Percentiles rank a stretch among this genome's conserved stretches.
phyloP scores from a whole-genome alignment of 1,139 yeast genomes.

The Zygosaccharomyces pseudobailii region DNA sequence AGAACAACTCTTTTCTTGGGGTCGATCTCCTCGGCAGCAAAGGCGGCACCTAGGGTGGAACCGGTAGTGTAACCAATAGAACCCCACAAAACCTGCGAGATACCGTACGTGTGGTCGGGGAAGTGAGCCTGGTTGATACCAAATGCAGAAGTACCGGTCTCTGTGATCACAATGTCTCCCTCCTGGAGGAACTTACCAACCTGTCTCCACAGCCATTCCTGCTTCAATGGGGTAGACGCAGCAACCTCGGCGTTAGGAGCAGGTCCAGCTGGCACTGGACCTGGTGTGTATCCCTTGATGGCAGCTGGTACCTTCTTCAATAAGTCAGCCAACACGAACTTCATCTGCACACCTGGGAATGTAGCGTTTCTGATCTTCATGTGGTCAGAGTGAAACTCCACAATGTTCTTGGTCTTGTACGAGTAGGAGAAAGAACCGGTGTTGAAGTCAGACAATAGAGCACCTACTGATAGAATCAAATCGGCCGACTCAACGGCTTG shows the following conservation, averaged over 20 bases:
- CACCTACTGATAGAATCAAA: constrained; percentile 73
- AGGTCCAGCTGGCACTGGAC: constrained; percentile 45
- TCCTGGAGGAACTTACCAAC: constrained; percentile 68
- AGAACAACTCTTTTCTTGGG: constrained; percentile 67
- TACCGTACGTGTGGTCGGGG: constrained; percentile 70
- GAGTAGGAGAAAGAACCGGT: constrained; percentile 85
- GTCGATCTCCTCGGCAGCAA: constrained; percentile 75
- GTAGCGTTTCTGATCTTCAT: constrained; percentile 71
- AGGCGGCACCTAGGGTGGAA: constrained; percentile 77
- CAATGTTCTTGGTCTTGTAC: constrained; percentile 70
- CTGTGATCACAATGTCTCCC: constrained; percentile 78
- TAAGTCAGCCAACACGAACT: constrained; percentile 54
- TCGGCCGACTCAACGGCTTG: constrained; percentile 74
- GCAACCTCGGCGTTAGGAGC: constrained; percentile 42
- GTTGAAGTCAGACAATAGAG: constrained; percentile 80
- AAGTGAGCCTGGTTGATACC: constrained; percentile 77
- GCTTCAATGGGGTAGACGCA: constrained; percentile 46
- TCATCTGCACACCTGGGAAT: constrained; percentile 77
- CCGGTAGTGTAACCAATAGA: constrained; percentile 88
- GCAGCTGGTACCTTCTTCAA: constrained; percentile 39
- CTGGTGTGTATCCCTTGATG: constrained; percentile 41
- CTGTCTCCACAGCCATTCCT: constrained; percentile 80
- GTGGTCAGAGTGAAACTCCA: constrained; percentile 88
- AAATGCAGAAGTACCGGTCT: constrained; percentile 87
- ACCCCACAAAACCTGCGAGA: constrained; percentile 88